These are phyloP conservation scores for Perkinsus chesapeaki DNA, from an alignment of 169 alveolate genomes.

Conservation along the genomic window DNA sequence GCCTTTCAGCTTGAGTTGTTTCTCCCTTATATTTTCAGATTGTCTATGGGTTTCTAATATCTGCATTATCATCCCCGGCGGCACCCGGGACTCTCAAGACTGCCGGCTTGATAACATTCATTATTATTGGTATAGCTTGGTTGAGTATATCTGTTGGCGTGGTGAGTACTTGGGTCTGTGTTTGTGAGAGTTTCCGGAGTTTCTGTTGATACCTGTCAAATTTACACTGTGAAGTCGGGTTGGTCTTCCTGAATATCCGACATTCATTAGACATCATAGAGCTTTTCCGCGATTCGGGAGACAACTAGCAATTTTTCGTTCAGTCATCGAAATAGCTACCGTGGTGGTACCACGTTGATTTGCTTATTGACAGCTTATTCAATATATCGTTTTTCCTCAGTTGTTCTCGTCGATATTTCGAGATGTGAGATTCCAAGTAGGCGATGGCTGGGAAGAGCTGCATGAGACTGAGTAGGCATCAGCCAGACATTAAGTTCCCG, in stretches of 20 bases:
- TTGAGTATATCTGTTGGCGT: neutral
- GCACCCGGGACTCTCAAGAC: neutral
- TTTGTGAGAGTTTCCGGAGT: neutral
- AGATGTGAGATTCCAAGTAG: neutral
- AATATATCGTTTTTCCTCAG: neutral
- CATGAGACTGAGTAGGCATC: neutral
- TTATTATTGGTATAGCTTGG: neutral
- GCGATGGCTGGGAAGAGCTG: neutral
- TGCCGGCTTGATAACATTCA: neutral
- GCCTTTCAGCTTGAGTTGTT: too few relatives aligned
- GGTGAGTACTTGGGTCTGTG: neutral
- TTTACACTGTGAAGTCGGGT: neutral
- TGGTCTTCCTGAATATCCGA: neutral
- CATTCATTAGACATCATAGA: neutral
- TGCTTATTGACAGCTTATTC: neutral
- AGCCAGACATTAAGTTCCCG: neutral
- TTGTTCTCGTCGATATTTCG: neutral
- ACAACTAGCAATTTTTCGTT: too few relatives aligned
- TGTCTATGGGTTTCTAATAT: neutral
- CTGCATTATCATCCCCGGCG: neutral
- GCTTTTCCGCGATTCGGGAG: too few relatives aligned
- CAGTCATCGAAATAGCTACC: neutral
- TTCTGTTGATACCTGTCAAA: neutral
- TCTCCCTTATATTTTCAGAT: too few relatives aligned
- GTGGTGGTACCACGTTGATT: neutral